Percentiles rank a stretch among this genome's conserved stretches.
These are phyloP conservation scores for Raphidocelis subcapitata DNA, from an alignment of 139 green algal species.

Conservation along the genomic window DNA sequence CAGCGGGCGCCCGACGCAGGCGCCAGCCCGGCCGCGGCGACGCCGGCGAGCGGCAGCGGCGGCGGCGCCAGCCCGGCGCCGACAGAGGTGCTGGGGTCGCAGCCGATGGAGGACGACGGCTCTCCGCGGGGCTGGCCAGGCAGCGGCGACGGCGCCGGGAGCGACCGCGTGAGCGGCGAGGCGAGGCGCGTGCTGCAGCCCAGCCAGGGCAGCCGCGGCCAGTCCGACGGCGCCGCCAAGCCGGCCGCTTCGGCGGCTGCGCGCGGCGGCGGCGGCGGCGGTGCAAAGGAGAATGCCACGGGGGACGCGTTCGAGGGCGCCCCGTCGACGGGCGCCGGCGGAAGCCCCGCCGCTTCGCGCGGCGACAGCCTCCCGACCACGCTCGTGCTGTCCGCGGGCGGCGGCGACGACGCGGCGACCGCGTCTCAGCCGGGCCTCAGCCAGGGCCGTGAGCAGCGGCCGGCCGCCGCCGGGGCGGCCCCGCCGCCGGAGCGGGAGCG, in stretches of 20 bases:
- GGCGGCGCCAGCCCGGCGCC: neutral
- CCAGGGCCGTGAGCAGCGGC: neutral
- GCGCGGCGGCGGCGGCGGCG: neutral
- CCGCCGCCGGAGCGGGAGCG: conserved; percentile 1
- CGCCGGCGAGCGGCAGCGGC: too few relatives aligned
- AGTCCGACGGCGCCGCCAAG: too few relatives aligned
- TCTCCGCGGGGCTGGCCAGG: too few relatives aligned
- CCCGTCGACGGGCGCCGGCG: too few relatives aligned
- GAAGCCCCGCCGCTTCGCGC: too few relatives aligned
- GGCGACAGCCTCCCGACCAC: too few relatives aligned
- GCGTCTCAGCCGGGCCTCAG: too few relatives aligned
- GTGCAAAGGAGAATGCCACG: too few relatives aligned
- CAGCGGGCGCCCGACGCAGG: too few relatives aligned
- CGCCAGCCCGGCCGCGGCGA: too few relatives aligned
- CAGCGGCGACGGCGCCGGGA: neutral
- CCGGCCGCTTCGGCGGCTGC: neutral
- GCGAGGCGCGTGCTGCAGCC: neutral
- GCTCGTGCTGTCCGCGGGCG: neutral
- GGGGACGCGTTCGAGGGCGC: neutral
- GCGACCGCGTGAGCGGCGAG: neutral
- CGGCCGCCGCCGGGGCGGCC: neutral
- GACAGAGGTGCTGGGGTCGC: neutral
- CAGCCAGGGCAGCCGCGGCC: too few relatives aligned
- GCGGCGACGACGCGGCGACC: neutral
- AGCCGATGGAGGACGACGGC: neutral